Conservation (phyloP, 441 rosid species). For the Metrosideros polymorpha region DNA sequence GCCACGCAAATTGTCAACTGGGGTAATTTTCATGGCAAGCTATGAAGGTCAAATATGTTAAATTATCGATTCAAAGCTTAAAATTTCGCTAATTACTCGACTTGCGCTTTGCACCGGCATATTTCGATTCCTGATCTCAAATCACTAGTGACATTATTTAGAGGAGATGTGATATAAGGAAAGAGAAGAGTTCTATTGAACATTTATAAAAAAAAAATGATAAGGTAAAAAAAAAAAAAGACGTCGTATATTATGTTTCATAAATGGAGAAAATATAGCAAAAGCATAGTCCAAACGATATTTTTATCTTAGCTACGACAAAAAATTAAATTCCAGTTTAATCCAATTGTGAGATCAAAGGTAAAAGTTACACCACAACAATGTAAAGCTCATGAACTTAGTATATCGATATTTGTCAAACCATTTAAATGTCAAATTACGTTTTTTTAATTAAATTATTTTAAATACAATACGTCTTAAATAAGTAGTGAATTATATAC, state of each 20-base stretch:
- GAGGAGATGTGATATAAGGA: not conserved
- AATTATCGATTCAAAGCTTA: not conserved
- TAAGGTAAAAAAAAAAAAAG: not conserved
- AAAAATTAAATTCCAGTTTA: not conserved
- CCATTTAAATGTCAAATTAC: not conserved
- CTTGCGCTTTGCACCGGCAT: not conserved
- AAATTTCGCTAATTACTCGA: not conserved
- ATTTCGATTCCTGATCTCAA: rapidly evolving
- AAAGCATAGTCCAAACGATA: not conserved
- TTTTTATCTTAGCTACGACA: not conserved
- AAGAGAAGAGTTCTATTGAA: not conserved
- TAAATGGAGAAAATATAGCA: not conserved
- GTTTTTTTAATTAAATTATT: not conserved
- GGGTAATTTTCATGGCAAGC: too few relatives aligned
- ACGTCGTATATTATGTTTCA: not conserved
- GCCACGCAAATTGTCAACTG: too few relatives aligned
- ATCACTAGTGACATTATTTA: not conserved
- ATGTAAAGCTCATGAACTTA: not conserved
- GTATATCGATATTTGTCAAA: not conserved
- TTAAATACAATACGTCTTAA: not conserved
- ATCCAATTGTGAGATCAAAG: not conserved
- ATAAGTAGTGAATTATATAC: not conserved
- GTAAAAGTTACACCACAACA: not conserved
- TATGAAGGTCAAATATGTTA: too few relatives aligned
- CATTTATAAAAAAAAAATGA: not conserved